Conservation (phyloP, 495 filamentous ascomycete species). For the Neurospora tetraspora region DNA sequence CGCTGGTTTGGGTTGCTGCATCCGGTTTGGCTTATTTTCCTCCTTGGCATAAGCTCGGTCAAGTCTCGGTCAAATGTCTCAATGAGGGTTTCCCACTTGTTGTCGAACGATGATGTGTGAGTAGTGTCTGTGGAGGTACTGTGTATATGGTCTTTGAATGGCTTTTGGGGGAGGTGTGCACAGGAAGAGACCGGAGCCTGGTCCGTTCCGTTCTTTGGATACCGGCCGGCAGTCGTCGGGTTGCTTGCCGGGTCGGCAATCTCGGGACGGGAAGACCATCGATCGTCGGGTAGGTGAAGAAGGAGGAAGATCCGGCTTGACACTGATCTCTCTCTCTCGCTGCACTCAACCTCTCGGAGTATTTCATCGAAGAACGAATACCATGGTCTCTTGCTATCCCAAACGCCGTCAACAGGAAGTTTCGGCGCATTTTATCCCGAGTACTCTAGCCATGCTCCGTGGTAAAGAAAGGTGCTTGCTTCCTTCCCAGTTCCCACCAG, state of each 20-base stretch:
- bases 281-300: neutral
- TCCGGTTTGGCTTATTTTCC: too few species aligned
- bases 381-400: neutral
- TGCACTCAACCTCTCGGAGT: neutral
- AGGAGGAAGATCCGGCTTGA: neutral
- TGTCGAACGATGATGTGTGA: neutral
- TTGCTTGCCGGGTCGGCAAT: neutral
- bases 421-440: neutral
- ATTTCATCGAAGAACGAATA: neutral
- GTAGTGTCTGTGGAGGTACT: neutral
- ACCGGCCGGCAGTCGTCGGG: neutral
- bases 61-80: neutral
- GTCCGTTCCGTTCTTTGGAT: neutral
- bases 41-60: neutral
- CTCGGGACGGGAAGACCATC: neutral
- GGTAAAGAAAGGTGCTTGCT: neutral
- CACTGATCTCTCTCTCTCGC: neutral
- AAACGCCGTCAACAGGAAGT: neutral
- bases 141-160: neutral
- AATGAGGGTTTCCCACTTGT: neutral
- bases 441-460: neutral
- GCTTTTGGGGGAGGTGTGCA: neutral
- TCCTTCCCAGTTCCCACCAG: neutral
- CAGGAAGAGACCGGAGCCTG: neutral
- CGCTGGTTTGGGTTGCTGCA: too few species aligned